Evolutionary conservation across 352 stramenopile species (phyloP).

Genomic region (Aphanomyces astaci): DNA sequence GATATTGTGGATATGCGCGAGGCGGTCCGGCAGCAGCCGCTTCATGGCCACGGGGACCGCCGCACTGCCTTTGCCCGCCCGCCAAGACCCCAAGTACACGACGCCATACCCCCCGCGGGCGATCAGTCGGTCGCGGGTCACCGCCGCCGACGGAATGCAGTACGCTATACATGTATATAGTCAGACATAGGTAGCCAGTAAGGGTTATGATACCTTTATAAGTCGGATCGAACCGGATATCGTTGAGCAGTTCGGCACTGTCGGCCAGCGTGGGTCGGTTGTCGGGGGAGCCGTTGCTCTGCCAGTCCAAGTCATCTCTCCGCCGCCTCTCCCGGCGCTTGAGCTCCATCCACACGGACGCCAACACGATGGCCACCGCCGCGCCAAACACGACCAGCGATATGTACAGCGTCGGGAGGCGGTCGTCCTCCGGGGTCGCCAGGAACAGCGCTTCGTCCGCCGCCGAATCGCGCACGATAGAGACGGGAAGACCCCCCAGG

Average conservation of each 20-base stretch:
- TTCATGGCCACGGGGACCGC: constrained; percentile 1
- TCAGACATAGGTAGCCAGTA: background rate
- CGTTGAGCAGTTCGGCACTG: constrained; percentile 8
- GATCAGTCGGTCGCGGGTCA: background rate
- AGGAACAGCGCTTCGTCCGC: background rate
- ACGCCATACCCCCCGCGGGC: constrained; percentile 6
- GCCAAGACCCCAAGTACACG: background rate
- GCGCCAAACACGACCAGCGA: background rate
- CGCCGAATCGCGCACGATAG: background rate
- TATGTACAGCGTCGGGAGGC: background rate
- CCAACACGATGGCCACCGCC: background rate
- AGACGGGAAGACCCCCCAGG: background rate
- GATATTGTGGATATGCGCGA: background rate
- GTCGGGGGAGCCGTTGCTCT: background rate
- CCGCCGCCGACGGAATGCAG: background rate
- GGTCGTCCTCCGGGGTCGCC: background rate
- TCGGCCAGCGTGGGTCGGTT: background rate
- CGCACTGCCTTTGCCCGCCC: background rate
- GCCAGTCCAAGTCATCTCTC: background rate
- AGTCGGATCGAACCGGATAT: constrained; percentile 2
- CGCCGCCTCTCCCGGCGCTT: background rate
- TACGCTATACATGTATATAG: background rate
- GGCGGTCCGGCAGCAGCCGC: constrained; percentile 8
- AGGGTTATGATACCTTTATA: background rate
- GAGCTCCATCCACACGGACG: background rate